A percentile compares a stretch with the other conserved stretches of the same genome.
These are phyloP conservation scores for Emericellopsis terricola DNA, from an alignment of 495 filamentous ascomycete species.

Conservation along the genomic window DNA sequence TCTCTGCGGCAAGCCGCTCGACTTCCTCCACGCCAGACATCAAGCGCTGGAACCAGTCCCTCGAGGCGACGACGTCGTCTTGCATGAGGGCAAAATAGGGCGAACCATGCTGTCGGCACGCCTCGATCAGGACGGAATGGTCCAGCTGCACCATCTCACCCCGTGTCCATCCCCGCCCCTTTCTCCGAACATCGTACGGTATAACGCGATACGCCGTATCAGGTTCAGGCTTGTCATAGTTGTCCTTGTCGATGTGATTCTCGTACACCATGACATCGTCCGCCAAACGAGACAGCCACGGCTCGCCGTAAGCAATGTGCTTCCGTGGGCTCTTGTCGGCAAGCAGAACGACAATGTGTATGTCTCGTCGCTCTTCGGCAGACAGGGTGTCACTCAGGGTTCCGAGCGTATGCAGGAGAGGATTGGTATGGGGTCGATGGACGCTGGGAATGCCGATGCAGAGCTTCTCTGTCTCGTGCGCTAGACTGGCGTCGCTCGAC, in stretches of 20 bases:
- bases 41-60: slow-evolving; percentile 30
- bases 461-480: background rate
- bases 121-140: slow-evolving; percentile 29
- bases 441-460: slow-evolving; percentile 17
- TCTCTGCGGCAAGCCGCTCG: slow-evolving; percentile 1
- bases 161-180: slow-evolving; percentile 7
- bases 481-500: background rate
- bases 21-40: slow-evolving; percentile 19
- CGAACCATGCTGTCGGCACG: slow-evolving; percentile 25
- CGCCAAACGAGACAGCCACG: slow-evolving; percentile 28
- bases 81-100: slow-evolving; percentile 35
- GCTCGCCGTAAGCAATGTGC: slow-evolving; percentile 30
- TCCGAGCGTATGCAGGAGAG: slow-evolving; percentile 29
- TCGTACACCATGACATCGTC: slow-evolving; percentile 31
- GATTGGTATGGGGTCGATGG: slow-evolving; percentile 12
- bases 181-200: slow-evolving; percentile 7
- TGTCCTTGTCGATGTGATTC: too few species aligned
- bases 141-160: slow-evolving; percentile 15
- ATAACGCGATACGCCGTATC: slow-evolving; percentile 10
- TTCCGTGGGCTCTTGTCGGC: slow-evolving; percentile 25
- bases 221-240: background rate
- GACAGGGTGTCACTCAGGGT: slow-evolving; percentile 32
- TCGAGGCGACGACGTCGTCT: slow-evolving; percentile 34
- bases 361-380: slow-evolving; percentile 20
- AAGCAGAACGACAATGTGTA: slow-evolving; percentile 34